Evolutionary conservation across 2,329 filamentous ascomycete genomes (phyloP).

Genomic region (Dothideomycetes sp.): DNA sequence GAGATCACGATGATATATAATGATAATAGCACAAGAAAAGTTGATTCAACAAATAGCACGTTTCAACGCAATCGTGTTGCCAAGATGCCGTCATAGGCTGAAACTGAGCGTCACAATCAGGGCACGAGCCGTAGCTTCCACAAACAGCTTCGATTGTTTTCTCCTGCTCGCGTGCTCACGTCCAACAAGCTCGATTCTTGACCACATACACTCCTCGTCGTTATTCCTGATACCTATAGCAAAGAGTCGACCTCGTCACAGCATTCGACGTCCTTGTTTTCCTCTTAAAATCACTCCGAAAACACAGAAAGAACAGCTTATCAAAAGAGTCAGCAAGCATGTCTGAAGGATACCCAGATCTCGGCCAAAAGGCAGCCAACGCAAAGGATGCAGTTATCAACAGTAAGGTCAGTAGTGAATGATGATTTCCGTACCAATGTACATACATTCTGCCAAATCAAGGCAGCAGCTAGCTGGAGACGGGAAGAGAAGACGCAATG

Average conservation of each 20-base stretch:
- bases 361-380: slow-evolving; percentile 7
- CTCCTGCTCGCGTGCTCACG: background rate
- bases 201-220: background rate
- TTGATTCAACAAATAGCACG: too few species aligned
- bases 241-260: background rate
- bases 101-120: background rate
- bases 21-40: too few species aligned
- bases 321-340: background rate
- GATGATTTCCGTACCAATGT: slow-evolving; percentile 23
- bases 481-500: too few species aligned
- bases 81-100: too few species aligned
- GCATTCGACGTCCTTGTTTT: background rate
- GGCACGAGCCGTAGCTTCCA: background rate
- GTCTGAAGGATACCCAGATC: slow-evolving; percentile 16
- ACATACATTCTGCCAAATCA: background rate
- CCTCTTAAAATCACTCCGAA: background rate
- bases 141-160: background rate
- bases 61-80: too few species aligned
- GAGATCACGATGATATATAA: too few species aligned
- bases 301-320: background rate
- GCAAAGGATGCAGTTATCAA: slow-evolving; percentile 25
- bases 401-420: slow-evolving; percentile 32
- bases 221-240: background rate
- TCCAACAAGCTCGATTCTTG: background rate
- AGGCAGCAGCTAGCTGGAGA: slow-evolving; percentile 19